phyloP scores from a whole-genome alignment of 805 yeast species.

The Vanderwaltozyma tropicalis region DNA sequence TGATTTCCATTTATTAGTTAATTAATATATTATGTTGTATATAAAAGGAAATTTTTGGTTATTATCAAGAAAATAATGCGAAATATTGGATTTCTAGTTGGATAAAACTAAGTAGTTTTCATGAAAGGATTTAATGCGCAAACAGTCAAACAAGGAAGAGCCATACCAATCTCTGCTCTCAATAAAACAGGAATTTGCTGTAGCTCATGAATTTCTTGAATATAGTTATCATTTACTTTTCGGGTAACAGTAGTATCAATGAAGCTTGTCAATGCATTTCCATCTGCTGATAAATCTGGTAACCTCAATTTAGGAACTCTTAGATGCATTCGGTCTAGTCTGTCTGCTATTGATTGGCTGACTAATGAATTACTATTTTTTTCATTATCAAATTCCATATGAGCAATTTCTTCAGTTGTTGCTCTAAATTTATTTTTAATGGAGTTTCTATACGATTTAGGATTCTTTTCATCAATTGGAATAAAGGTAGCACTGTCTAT shows the following conservation, averaged over 20 bases:
- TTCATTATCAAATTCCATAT: conserved; percentile 27
- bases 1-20: too few relatives aligned
- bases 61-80: too few relatives aligned
- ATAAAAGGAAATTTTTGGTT: too few relatives aligned
- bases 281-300: conserved; percentile 21
- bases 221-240: conserved; percentile 47
- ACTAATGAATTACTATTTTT: conserved; percentile 19
- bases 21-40: too few relatives aligned
- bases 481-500: conserved; percentile 83
- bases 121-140: conserved; percentile 81
- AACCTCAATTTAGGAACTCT: conserved; percentile 35
- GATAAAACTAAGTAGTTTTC: conserved; percentile 1
- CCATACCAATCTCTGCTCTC: conserved; percentile 91
- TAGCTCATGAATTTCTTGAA: conserved; percentile 77
- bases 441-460: conserved; percentile 65
- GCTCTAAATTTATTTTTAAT: conserved; percentile 71
- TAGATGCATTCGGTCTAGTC: conserved; percentile 42
- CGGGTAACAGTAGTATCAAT: conserved; percentile 50
- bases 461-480: conserved; percentile 78
- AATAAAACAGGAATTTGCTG: conserved; percentile 73
- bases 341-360: conserved; percentile 36
- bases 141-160: conserved; percentile 91
- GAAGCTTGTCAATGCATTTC: conserved; percentile 36
- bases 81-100: too few relatives aligned
- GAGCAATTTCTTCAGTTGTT: conserved; percentile 62